Percentiles rank a stretch among this genome's conserved stretches.
These are phyloP conservation scores for Pterocarpus santalinus DNA, from an alignment of 306 rosid species.

Conservation along the genomic window DNA sequence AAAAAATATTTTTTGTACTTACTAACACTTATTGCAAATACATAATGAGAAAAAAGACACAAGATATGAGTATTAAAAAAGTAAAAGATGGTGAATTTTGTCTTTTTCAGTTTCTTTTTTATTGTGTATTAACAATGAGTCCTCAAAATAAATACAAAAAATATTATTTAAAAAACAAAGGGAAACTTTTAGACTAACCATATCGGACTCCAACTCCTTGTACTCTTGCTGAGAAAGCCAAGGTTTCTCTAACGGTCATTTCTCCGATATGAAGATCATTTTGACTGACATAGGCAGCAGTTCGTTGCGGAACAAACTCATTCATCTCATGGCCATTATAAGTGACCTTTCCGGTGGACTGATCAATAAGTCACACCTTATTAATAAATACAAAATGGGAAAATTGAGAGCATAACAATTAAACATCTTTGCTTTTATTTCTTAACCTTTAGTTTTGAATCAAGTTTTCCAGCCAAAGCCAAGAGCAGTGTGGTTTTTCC, in stretches of 20 bases:
- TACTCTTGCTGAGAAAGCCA: slow-evolving; percentile 77
- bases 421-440: neutral
- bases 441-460: slow-evolving; percentile 62
- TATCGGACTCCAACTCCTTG: slow-evolving; percentile 77
- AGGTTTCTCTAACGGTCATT: slow-evolving; percentile 80
- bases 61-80: too few relatives aligned
- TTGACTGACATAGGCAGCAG: slow-evolving; percentile 79
- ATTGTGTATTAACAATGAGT: too few relatives aligned
- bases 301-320: slow-evolving; percentile 76
- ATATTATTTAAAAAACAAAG: neutral
- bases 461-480: slow-evolving; percentile 79
- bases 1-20: too few relatives aligned
- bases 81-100: too few relatives aligned
- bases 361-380: slow-evolving; percentile 19
- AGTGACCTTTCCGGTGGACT: slow-evolving; percentile 67
- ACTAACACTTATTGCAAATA: too few relatives aligned
- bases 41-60: too few relatives aligned
- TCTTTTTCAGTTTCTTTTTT: too few relatives aligned
- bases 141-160: too few relatives aligned
- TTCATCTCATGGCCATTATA: slow-evolving; percentile 79
- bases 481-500: slow-evolving; percentile 81
- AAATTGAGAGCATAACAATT: neutral
- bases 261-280: slow-evolving; percentile 75
- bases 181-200: slow-evolving; percentile 51
- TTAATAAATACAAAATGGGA: neutral